phyloP scores from a whole-genome alignment of 2,329 filamentous ascomycete genomes.

The Claviceps sp. region DNA sequence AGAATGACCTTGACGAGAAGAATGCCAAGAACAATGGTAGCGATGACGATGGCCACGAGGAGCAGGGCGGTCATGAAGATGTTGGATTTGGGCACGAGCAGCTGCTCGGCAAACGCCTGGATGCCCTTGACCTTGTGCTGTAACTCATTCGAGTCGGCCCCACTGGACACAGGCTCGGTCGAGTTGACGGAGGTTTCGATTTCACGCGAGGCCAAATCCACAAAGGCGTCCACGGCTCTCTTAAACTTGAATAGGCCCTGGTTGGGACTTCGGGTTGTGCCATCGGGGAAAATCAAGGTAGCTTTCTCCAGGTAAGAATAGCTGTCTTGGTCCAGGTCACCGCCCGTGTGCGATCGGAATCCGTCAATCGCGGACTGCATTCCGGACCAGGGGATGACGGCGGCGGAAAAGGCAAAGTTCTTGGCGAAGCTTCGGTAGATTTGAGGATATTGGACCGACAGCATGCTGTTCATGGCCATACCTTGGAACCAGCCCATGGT shows the following conservation, averaged over 20 bases:
- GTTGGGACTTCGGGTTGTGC: constrained; percentile 32
- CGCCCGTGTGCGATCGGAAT: constrained; percentile 70
- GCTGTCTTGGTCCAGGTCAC: constrained; percentile 71
- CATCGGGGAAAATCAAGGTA: constrained; percentile 58
- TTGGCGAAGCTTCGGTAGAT: constrained; percentile 82
- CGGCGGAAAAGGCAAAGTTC: constrained; percentile 88
- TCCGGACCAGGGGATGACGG: constrained; percentile 67
- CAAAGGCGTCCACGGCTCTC: constrained; percentile 36
- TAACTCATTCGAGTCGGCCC: constrained; percentile 17
- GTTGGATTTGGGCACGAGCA: constrained; percentile 76
- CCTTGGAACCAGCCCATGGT: constrained; percentile 84
- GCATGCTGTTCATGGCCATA: constrained; percentile 92
- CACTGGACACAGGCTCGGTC: constrained; percentile 11
- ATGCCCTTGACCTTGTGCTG: constrained; percentile 56
- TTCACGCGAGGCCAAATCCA: constrained; percentile 39
- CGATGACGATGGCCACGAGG: constrained; percentile 77
- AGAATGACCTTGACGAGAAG: constrained; percentile 83
- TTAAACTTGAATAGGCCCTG: constrained; percentile 33
- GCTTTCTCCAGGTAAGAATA: constrained; percentile 61
- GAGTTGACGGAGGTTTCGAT: constrained; percentile 32
- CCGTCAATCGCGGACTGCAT: constrained; percentile 74
- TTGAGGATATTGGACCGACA: constrained; percentile 75
- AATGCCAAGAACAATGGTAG: constrained; percentile 70
- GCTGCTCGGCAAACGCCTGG: constrained; percentile 68
- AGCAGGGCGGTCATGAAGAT: constrained; percentile 93